A percentile compares a stretch with the other conserved stretches of the same genome.
Evolutionary conservation across 176 grass and related monocot species (phyloP).

Genomic region (Bolboschoenus planiculmis): DNA sequence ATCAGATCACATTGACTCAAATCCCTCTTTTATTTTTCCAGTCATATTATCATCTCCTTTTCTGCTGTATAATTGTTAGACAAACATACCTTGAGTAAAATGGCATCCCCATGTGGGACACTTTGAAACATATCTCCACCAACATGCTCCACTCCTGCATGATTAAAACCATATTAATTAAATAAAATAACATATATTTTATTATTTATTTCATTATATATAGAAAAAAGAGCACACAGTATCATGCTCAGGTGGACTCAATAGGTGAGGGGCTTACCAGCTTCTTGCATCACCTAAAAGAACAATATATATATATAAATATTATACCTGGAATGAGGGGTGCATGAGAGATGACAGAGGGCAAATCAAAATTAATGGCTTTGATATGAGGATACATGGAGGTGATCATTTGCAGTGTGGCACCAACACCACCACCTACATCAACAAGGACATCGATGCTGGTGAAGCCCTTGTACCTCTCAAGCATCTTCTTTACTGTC

Average conservation of each 20-base stretch:
- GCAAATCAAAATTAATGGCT: slow-evolving; percentile 36
- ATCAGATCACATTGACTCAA: background rate
- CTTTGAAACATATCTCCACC: slow-evolving; percentile 26
- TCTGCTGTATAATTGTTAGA: background rate
- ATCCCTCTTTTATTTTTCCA: no score
- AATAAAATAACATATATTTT: no score
- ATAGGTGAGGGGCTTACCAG: no score
- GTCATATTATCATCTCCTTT: no score
- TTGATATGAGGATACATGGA: background rate
- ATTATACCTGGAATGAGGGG: background rate
- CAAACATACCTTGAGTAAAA: slow-evolving; percentile 22
- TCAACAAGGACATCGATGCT: slow-evolving; percentile 26
- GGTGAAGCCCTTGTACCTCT: background rate
- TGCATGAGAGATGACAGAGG: slow-evolving; percentile 22
- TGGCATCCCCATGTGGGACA: slow-evolving; percentile 17
- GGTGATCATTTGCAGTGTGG: slow-evolving; percentile 18
- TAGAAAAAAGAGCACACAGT: no score
- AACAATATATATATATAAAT: background rate
- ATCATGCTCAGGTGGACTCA: no score
- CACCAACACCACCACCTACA: slow-evolving; percentile 25
- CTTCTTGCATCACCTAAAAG: background rate
- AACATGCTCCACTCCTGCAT: slow-evolving; percentile 21
- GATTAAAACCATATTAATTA: background rate
- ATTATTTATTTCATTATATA: no score
- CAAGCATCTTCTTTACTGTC: slow-evolving; percentile 14